Evolutionary conservation across 805 yeast genomes (phyloP), one percentile per base, ranked within the genome.

Genomic region (Suhomyces faveliae): DNA sequence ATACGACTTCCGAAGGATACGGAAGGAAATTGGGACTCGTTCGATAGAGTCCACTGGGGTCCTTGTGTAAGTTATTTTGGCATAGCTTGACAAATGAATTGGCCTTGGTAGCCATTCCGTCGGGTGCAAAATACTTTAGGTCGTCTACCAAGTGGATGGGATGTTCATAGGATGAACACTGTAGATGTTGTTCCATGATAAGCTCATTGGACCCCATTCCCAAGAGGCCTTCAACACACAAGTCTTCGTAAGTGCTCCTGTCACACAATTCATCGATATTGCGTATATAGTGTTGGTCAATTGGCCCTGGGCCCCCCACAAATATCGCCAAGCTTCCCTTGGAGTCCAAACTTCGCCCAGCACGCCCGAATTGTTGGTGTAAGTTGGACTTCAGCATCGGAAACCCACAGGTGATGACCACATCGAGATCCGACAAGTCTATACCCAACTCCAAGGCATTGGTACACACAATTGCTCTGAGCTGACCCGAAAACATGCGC

Each of bases 281-380:
- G 6, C 76, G 74, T 68, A 88, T 81, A 61, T 85, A 92, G 61
- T 86, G 84, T 57, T 89, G 96, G 64, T 92, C 96, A 1, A 89
- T 81, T 0, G 97, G 96, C 12, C 84, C 83, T 21, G 83, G 80
- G 30, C 94, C 86, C 1, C 91, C 94, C 10, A 94, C 88, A 45
- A 87, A 81, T 3, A 94, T 69, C 0, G 97, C 92, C 60, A 94
- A 67, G 3, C 97, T 89, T 42, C 94, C 97, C 46, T 79, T 79
- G 8, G 76, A 60, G 29, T 57, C 45, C 45, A 78, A 80, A 54
- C 96, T 81, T 63, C 99, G 76, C 13, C 99, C 99, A 0, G 97
- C 98, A 60, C 99, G 77, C 30, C 99, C 99, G 71, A 94, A 85
- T 61, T 94, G 99, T 66, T 94, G 99, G 57, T 91, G 89, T 61